Evolutionary conservation across 352 stramenopile genomes (phyloP).

Genomic region (Globisporangium lucens): DNA sequence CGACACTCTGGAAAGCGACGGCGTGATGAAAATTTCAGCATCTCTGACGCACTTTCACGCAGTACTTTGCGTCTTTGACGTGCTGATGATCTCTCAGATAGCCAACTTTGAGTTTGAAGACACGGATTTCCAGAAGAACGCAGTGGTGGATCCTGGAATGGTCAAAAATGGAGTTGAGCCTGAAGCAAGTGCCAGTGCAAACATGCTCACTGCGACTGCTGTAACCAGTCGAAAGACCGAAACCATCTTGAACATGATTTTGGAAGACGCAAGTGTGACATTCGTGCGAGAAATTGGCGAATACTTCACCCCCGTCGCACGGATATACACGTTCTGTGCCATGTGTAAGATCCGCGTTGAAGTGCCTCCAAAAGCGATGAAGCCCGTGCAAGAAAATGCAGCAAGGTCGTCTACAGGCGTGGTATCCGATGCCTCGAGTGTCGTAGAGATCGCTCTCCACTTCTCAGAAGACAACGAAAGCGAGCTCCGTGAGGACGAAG

Average conservation of each 20-base stretch:
- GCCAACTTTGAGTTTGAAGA: constrained; percentile 15
- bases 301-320: constrained; percentile 65
- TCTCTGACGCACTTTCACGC: constrained; percentile 70
- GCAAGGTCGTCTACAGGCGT: neutral
- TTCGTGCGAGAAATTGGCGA: constrained; percentile 72
- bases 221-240: constrained; percentile 2
- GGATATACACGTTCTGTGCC: constrained; percentile 58
- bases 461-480: constrained; percentile 55
- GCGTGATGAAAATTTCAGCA: constrained; percentile 43
- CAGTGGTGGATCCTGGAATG: neutral
- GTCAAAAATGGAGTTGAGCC: neutral
- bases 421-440: neutral
- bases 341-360: constrained; percentile 64
- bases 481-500: constrained; percentile 59
- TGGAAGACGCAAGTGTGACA: constrained; percentile 69
- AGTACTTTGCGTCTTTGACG: constrained; percentile 59
- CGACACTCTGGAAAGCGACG: constrained; percentile 41
- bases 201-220: neutral
- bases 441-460: constrained; percentile 33
- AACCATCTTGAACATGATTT: constrained; percentile 43
- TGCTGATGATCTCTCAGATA: constrained; percentile 35
- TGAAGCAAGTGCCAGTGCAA: neutral
- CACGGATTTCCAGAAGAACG: neutral
- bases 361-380: constrained; percentile 17
- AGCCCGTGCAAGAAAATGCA: neutral